Base-by-base conservation (phyloP, 495 filamentous ascomycete species). In the Apodospora peruviana region DNA sequence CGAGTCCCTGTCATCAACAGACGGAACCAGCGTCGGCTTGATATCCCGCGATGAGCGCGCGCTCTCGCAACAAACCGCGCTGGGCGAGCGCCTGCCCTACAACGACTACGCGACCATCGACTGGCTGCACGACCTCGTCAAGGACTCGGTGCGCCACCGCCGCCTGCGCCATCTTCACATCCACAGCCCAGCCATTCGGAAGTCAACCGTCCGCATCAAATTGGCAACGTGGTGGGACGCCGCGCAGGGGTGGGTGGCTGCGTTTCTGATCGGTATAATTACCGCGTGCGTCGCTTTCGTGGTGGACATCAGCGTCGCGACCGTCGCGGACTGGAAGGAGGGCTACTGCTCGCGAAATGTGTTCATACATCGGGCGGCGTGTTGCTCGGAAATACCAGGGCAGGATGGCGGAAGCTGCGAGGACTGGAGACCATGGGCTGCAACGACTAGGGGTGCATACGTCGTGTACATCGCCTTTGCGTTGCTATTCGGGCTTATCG, bases 61-160 rank as follows among this genome's bases (percentile, higher is more conserved):
- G 27, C 27, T 32, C n/a, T 52, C 72, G 37, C 57, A 40, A 19
- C 55, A 50, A 5, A 66, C 65, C 16, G 59, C 64, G 4, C 59
- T 80, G 17, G 75, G 77, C 19, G 78, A 80, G 51, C 59, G 77
- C 23, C 54, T 80, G 43, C 72, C 73, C 11, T 81, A 79, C 61
- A 81, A 78, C 55, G 77, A 81, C 56, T 80, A 32, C 27, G 14
- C 27, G 14, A 32, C 27, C 27, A 32, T 32, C 27, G 27, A 32
- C 27, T 32, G 75, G 74, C 66, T 79, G 39, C 77, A 78, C 62
- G 76, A 79, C 52, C 57, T 81, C 47, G 77, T 78, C 62, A 78
- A 79, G 65, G 73, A 78, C 50, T 75, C 75, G 11, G 77, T 71
- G 50, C 73, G 76, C 14, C 67, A 60, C 44, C 68, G 75, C n/a